Conservation (phyloP, 208 protist species). For the Novymonas esmeraldas region DNA sequence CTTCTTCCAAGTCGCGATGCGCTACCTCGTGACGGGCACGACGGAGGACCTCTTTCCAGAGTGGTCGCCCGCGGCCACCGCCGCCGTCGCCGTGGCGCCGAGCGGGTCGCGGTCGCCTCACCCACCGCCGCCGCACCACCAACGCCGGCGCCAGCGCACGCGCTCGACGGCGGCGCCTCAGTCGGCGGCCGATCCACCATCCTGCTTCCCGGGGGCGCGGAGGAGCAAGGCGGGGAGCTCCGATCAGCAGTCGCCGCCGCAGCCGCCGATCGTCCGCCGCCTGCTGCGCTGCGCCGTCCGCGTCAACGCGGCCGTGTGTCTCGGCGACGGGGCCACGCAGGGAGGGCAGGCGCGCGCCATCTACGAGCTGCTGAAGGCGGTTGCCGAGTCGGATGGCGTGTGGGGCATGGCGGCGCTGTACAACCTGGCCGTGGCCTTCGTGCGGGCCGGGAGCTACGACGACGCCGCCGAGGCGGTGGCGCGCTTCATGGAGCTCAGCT, state of each 20-base stretch:
- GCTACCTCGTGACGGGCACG: slow-evolving; percentile 22
- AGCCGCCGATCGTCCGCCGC: slow-evolving; percentile 3
- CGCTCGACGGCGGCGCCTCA: not conserved
- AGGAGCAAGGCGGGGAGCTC: not conserved
- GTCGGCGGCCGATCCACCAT: not conserved
- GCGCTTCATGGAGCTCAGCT: slow-evolving; percentile 72
- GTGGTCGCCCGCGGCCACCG: slow-evolving; percentile 16
- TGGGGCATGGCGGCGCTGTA: slow-evolving; percentile 69
- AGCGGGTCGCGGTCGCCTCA: not conserved
- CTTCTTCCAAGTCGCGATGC: slow-evolving; percentile 53
- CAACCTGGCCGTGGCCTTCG: slow-evolving; percentile 73
- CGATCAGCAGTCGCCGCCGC: not conserved
- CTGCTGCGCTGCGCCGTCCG: slow-evolving; percentile 29
- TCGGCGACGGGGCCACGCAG: slow-evolving; percentile 17
- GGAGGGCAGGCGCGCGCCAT: slow-evolving; percentile 19
- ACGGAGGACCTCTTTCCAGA: slow-evolving; percentile 27
- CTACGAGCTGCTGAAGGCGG: slow-evolving; percentile 47
- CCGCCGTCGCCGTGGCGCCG: not conserved
- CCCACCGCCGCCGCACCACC: not conserved
- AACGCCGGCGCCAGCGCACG: not conserved
- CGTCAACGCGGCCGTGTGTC: slow-evolving; percentile 26
- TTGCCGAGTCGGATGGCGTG: slow-evolving; percentile 43
- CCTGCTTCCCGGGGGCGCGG: slow-evolving; percentile 1
- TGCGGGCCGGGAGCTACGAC: slow-evolving; percentile 59
- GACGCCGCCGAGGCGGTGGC: slow-evolving; percentile 71